A percentile compares a stretch with the other conserved stretches of the same genome.
These are phyloP conservation scores for Coemansia sp. DNA, from an alignment of 192 early-diverging fungal genomes.

Conservation along the genomic window DNA sequence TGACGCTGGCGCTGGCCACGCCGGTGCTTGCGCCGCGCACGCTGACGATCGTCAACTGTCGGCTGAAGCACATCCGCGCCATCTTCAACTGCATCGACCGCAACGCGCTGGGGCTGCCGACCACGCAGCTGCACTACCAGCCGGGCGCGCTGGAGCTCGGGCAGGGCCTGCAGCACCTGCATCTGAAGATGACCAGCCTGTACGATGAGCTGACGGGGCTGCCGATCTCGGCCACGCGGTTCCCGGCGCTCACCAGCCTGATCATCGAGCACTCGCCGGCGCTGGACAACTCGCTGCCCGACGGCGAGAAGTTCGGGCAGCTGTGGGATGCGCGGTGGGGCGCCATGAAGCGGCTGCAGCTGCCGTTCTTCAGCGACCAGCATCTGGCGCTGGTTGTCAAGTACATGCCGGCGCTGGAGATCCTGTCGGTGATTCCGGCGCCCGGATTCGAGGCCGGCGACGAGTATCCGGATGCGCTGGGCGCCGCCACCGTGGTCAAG, in stretches of 20 bases:
- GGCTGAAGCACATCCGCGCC: conserved; percentile 51
- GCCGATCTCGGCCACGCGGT: conserved; percentile 41
- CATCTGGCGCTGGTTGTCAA: conserved; percentile 46
- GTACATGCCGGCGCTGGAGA: conserved; percentile 54
- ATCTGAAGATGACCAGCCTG: conserved; percentile 50
- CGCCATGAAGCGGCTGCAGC: conserved; percentile 43
- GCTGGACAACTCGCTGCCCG: conserved; percentile 49
- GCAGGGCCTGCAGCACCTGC: conserved; percentile 40
- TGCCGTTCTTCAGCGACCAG: conserved; percentile 53
- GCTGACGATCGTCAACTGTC: conserved; percentile 51
- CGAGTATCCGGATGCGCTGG: conserved; percentile 45
- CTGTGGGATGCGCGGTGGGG: conserved; percentile 51
- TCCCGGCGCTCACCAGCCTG: conserved; percentile 42
- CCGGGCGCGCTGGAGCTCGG: conserved; percentile 43
- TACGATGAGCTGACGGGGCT: conserved; percentile 52
- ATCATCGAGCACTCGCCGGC: conserved; percentile 56
- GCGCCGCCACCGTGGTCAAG: conserved; percentile 28
- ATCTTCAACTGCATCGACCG: conserved; percentile 57
- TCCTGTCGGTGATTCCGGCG: conserved; percentile 41
- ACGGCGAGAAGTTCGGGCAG: conserved; percentile 53
- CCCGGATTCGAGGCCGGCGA: conserved; percentile 50
- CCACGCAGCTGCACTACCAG: conserved; percentile 43
- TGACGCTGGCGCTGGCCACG: conserved; percentile 46
- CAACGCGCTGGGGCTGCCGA: conserved; percentile 46
- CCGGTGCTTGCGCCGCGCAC: conserved; percentile 51